Evolutionary conservation across 192 early-diverging fungal species (phyloP).

Genomic region (Rhizoclosmatium globosum): DNA sequence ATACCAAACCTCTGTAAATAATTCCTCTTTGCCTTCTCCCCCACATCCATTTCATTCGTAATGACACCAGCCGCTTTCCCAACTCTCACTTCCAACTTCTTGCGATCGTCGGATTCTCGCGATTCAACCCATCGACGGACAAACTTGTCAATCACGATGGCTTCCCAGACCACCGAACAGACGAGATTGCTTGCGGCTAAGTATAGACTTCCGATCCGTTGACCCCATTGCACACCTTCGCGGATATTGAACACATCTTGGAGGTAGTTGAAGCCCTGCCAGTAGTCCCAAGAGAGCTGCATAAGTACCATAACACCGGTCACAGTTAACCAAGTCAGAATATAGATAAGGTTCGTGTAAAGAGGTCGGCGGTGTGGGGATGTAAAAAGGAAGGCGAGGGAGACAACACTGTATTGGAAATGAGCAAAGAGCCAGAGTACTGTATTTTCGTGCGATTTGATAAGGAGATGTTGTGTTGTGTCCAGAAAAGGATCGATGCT

Average conservation of each 20-base stretch:
- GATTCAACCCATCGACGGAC: constrained; percentile 37
- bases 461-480: constrained; percentile 21
- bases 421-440: constrained; percentile 59
- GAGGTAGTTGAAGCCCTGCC: constrained; percentile 37
- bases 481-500: constrained; percentile 41
- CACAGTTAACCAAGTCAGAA: constrained; percentile 33
- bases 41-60: constrained; percentile 1
- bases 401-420: constrained; percentile 46
- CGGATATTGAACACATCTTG: constrained; percentile 39
- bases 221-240: constrained; percentile 38
- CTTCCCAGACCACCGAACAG: constrained; percentile 35
- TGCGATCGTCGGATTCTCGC: constrained; percentile 27
- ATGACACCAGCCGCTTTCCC: constrained; percentile 25
- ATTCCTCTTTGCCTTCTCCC: constrained; percentile 9
- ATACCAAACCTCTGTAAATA: constrained; percentile 27
- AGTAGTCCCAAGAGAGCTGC: constrained; percentile 38
- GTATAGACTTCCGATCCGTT: constrained; percentile 34
- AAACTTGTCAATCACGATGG: constrained; percentile 39
- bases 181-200: constrained; percentile 39
- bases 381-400: constrained; percentile 42
- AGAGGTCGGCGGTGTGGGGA: constrained; percentile 49
- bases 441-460: constrained; percentile 55
- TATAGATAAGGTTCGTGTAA: constrained; percentile 55
- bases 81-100: constrained; percentile 19
- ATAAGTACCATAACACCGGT: constrained; percentile 35